phyloP scores from a whole-genome alignment of 2,329 filamentous ascomycete species.

The Clarireedia homoeocarpa region DNA sequence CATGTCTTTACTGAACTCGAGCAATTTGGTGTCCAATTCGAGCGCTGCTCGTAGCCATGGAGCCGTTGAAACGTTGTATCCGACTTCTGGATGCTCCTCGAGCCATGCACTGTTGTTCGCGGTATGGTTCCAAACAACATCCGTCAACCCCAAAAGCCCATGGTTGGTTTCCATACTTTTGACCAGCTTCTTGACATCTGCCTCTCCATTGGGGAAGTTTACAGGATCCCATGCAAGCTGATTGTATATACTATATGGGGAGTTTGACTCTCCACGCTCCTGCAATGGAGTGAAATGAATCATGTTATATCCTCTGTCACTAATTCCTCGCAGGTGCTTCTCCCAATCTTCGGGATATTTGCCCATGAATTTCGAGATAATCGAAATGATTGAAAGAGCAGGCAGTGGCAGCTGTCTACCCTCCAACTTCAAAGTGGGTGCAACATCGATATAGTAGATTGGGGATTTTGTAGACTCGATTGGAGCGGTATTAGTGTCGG shows the following conservation, averaged over 20 bases:
- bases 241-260: conserved; percentile 93
- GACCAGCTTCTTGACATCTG: conserved; percentile 71
- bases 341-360: conserved; percentile 87
- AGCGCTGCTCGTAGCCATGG: conserved; percentile 68
- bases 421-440: conserved; percentile 69
- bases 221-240: conserved; percentile 78
- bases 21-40: conserved; percentile 69
- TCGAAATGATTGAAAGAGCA: conserved; percentile 83
- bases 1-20: conserved; percentile 56
- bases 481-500: conserved; percentile 40
- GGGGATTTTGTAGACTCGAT: conserved; percentile 59
- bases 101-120: conserved; percentile 94
- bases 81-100: conserved; percentile 86
- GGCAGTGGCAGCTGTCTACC: conserved; percentile 71
- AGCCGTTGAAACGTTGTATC: conserved; percentile 88
- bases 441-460: conserved; percentile 89
- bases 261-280: conserved; percentile 82
- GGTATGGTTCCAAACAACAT: conserved; percentile 97
- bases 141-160: conserved; percentile 79
- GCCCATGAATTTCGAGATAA: conserved; percentile 98
- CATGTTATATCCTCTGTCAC: conserved; percentile 94
- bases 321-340: conserved; percentile 79
- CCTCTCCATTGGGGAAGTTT: conserved; percentile 77
- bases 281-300: conserved; percentile 95
- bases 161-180: conserved; percentile 76